Percentiles rank a stretch among this genome's conserved stretches.
Evolutionary conservation across 495 filamentous ascomycete genomes (phyloP).

Genomic region (Chaetomidium leptoderma): DNA sequence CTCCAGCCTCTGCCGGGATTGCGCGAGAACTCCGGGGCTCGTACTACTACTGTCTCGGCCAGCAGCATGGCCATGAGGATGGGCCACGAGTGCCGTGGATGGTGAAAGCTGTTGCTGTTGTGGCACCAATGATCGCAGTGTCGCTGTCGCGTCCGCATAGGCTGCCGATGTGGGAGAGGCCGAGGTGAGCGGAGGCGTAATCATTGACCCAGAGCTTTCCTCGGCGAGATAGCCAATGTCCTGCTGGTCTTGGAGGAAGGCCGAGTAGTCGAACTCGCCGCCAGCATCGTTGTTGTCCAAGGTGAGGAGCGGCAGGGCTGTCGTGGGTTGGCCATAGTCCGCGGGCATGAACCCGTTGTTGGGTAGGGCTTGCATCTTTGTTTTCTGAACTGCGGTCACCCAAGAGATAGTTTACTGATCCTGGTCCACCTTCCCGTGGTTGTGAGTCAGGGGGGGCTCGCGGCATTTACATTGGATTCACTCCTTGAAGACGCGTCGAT

Average conservation of each 20-base stretch:
- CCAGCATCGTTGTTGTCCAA: constrained; percentile 16
- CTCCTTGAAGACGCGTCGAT: not conserved
- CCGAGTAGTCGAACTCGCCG: constrained; percentile 29
- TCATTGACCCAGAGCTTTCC: constrained; percentile 22
- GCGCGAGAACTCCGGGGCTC: not conserved
- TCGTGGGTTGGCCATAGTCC: constrained; percentile 17
- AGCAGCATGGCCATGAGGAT: not conserved
- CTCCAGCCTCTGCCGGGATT: constrained; percentile 35
- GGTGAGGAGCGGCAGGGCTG: constrained; percentile 25
- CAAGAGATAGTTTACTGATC: not conserved
- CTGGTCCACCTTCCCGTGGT: not conserved
- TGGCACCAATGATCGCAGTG: not conserved
- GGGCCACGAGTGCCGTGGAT: not conserved
- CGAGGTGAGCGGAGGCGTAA: not conserved
- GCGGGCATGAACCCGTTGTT: not conserved
- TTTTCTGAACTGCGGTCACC: not conserved
- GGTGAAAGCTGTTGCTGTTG: constrained; percentile 1
- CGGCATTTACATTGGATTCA: not conserved
- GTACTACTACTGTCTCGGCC: not conserved
- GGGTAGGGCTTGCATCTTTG: constrained; percentile 9
- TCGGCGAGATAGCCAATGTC: constrained; percentile 36
- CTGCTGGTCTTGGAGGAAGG: constrained; percentile 24
- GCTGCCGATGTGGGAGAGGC: constrained; percentile 11
- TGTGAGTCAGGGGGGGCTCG: not conserved
- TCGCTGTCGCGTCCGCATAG: not conserved